Evolutionary conservation across 129 eudicot genomes (phyloP), one percentile per base, ranked within the genome.

Genomic region (Dittrichia graveolens): DNA sequence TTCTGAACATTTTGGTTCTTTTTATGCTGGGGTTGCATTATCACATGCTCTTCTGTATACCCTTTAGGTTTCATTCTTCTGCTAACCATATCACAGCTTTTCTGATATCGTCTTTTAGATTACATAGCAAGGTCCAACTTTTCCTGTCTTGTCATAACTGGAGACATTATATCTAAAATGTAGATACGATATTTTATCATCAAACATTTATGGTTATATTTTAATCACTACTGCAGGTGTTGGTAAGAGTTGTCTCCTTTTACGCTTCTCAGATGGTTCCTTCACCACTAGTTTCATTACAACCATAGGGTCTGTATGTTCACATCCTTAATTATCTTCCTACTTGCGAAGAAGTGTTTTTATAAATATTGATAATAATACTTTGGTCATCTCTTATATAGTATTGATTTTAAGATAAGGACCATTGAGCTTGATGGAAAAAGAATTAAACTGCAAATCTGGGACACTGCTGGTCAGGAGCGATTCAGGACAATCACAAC

Each of bases 381-480:
- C 3, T 53, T 34, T 54, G 35, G 49, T 35, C 69, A 45, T 63
- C 67, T 75, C 57, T 19, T 49, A 24, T 54, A 10, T 72, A 92
- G 98, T 63, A 92, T 92, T 65, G 97, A 92, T 81, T 92, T 92
- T 75, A 92, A 92, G 82, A 89, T 92, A 79, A 83, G 97, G 75
- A 91, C 97, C 44, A 88, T 91, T 35, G 97, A 88, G 85, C 95
- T 91, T 61, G 97, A 91, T 82, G 91, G 89, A 45, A 92, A 92
- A 61, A 77, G 96, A 43, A 92, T 92, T 72, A 92, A 87, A 75
- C 82, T 92, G 67, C 98, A 92, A 78, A 89, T 92, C 52, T 92
- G 98, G 98, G 98, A 92, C 74, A 92, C 98, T 46, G 98, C 98
- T 76, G 98, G 98, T 19, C 98, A 92, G 76, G 98, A 92, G 62